These are phyloP conservation scores for Arachnomyces sp. DNA, from an alignment of 2,329 filamentous ascomycete species.

Conservation along the genomic window DNA sequence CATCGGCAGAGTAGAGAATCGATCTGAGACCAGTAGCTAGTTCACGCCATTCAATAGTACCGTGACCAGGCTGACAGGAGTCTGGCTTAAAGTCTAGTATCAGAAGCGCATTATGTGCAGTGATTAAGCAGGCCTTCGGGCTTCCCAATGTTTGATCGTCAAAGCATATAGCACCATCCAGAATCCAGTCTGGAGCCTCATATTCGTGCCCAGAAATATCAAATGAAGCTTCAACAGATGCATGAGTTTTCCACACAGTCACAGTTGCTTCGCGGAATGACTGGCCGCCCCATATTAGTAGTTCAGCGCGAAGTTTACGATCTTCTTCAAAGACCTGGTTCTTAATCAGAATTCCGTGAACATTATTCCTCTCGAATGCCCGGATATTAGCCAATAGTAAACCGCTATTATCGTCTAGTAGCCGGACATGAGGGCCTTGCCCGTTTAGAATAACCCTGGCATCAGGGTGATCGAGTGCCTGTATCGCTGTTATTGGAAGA, in stretches of 20 bases:
- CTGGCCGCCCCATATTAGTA: slow-evolving; percentile 64
- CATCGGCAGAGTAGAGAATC: slow-evolving; percentile 77
- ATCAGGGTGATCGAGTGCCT: slow-evolving; percentile 22
- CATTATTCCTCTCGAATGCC: slow-evolving; percentile 29
- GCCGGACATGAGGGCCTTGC: slow-evolving; percentile 28
- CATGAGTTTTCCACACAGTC: slow-evolving; percentile 3
- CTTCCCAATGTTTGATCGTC: slow-evolving; percentile 18
- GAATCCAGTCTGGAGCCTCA: slow-evolving; percentile 65
- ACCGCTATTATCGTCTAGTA: slow-evolving; percentile 28
- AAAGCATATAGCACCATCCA: slow-evolving; percentile 54
- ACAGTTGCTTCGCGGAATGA: slow-evolving; percentile 42
- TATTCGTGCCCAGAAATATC: slow-evolving; percentile 34
- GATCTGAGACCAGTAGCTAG: slow-evolving; percentile 57
- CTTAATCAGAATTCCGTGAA: slow-evolving; percentile 31
- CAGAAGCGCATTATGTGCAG: slow-evolving; percentile 78
- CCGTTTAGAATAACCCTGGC: slow-evolving; percentile 29
- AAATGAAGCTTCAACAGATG: slow-evolving; percentile 13
- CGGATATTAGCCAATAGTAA: slow-evolving; percentile 21
- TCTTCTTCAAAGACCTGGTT: slow-evolving; percentile 15
- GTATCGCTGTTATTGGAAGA: slow-evolving; percentile 37
- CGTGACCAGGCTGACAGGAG: slow-evolving; percentile 12
- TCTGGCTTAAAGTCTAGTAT: slow-evolving; percentile 33
- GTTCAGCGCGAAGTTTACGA: slow-evolving; percentile 10
- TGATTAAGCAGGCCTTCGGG: slow-evolving; percentile 56
- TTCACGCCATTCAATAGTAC: slow-evolving; percentile 25